Base-by-base conservation (phyloP, 1,139 yeast genomes). In the Blastobotrys illinoisensis region DNA sequence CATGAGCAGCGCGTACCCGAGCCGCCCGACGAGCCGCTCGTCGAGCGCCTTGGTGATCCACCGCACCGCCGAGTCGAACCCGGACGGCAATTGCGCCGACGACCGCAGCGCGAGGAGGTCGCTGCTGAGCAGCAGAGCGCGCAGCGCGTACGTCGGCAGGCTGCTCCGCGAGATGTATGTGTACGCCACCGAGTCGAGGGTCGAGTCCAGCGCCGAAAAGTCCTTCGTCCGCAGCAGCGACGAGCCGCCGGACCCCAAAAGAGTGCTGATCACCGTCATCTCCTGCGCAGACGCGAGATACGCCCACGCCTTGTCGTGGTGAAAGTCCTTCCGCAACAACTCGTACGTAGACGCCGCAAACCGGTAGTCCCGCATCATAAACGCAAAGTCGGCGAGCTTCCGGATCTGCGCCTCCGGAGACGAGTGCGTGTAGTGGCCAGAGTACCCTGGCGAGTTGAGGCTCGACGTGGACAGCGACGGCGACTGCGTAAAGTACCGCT, bases 381-480 rank as follows among this genome's bases (percentile, higher is more conserved):
- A 81, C 6, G 93, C 83, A 89, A 96, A 89, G 69, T 93, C 99
- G 0, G 96, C 98, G 46, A 93, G 73, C 65, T 87, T 86, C 51
- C 98, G 74, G 36, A 90, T 76, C 49, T 81, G 78, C 62, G 89
- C 88, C 64, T 90, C 97, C 0, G 86, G 80, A 0, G 91, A 77
- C 1, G 40, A 60, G 54, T 23, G 46, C 7, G 45, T 26, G 36
- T 52, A 52, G 23, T 16, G 40, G 16, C 40, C 40, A 6, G 40
- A 32, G 16, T 32, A 32, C 3, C 40, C 40, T 11, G 24, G 46
- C 4, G 28, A 19, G 26, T n/a, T 18, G 46, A 43, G 43, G n/a
- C 44, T 50, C 13, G 48, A 21, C 11, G 49, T 40, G 20, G 44
- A 32, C 13, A 51, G 47, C 24, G 24, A 20, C 4, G 50, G 46